Percentiles rank a stretch among this genome's conserved stretches.
These are phyloP conservation scores for Paramecium octaurelia DNA, from an alignment of 73 alveolate genomes.

Conservation along the genomic window DNA sequence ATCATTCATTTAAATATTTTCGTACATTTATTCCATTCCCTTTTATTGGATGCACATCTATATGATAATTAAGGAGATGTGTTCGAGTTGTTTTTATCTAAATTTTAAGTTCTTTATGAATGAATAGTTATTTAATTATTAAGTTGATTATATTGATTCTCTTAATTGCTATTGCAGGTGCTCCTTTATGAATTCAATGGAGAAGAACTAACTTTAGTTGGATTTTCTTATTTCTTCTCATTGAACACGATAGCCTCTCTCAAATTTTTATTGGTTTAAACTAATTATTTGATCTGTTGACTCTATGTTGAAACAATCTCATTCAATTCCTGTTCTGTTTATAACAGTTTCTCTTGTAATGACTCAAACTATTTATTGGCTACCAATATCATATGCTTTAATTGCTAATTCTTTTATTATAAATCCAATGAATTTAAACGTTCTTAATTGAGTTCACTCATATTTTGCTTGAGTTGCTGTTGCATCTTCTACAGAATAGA, in stretches of 20 bases:
- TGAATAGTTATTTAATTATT: not conserved
- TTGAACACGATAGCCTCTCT: not conserved
- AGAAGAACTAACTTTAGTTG: not conserved
- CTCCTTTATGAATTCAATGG: not conserved
- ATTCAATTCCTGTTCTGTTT: conserved; percentile 30
- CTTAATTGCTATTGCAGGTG: not conserved
- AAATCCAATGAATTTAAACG: not conserved
- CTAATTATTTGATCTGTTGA: conserved; percentile 12
- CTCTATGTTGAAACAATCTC: not conserved
- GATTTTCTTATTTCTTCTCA: not conserved
- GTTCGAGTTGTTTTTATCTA: not conserved
- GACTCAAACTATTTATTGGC: conserved; percentile 19
- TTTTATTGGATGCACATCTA: not conserved
- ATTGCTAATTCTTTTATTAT: not conserved
- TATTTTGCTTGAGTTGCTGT: not conserved
- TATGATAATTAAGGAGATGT: not conserved
- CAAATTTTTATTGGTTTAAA: not conserved
- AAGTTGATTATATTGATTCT: not conserved
- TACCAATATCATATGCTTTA: not conserved
- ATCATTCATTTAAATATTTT: conserved; percentile 5
- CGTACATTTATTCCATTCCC: conserved; percentile 27
- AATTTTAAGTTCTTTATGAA: not conserved
- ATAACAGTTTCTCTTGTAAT: not conserved
- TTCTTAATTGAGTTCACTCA: not conserved
- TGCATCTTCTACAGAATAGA: not conserved